Base-by-base conservation (phyloP, 2,329 filamentous ascomycete genomes). In the Metarhizium brunneum region DNA sequence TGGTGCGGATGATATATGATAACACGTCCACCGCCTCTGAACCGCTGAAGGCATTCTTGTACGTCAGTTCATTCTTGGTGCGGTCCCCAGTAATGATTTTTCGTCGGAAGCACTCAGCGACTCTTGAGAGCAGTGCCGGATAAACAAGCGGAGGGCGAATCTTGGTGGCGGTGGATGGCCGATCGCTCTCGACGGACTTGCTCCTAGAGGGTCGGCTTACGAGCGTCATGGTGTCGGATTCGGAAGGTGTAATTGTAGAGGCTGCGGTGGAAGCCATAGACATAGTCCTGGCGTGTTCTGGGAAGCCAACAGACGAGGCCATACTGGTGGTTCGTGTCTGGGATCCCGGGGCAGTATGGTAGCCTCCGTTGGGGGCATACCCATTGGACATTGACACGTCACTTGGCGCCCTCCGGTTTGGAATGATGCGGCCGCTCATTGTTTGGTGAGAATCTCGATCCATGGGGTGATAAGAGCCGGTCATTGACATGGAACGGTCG, bases 401-500 rank as follows among this genome's bases (percentile, higher is more conserved):
- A 56, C 67, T 69, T 57, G 69, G 77, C 56, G 70, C 75, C 64
- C 73, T 76, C 78, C 71, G 81, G 64, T 86, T 88, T 2, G 94
- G 94, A 61, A 99, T 95, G 20, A 95, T 80, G 62, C 94, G 83
- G 50, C 94, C 94, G 67, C 89, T 95, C 83, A 92, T 95, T 6
- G 92, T 96, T 71, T 96, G 92, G 69, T 94, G 87, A 48, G 91
- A 77, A 64, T 88, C 87, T 58, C 82, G 80, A 63, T 95, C 90
- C 54, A 87, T 79, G 3, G 86, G 80, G 62, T 90, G 69, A 58
- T 75, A 78, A 20, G 69, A 88, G 10, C 88, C 90, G 5, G 87
- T 94, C 86, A 99, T 87, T 49, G 92, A 96, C 94, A 97, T 97
- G 60, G 94, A 86, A 56, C 94, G 84, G 70, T 97, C 92, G 64